Base-by-base conservation (phyloP, 169 alveolate species). In the Cyclospora cayetanensis region DNA sequence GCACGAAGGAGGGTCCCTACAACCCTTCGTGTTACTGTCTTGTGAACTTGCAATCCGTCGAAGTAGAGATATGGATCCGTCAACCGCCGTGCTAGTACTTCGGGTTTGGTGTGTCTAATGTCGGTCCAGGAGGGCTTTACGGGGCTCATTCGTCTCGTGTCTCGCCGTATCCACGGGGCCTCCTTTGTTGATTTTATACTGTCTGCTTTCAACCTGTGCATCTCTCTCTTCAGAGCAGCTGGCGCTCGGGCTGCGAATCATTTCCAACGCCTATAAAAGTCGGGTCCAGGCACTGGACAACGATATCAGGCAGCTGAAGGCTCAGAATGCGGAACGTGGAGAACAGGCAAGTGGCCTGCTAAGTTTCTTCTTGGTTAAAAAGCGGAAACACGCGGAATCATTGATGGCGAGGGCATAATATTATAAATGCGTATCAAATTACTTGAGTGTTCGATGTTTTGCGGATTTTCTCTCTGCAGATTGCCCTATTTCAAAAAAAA, bases 251-350 rank as follows among this genome's bases (percentile, higher is more conserved):
- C 94, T 96, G 86, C 93, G 97, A 65, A 94, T 96, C 88, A 93
- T 96, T 35, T 94, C 97, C 25, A 96, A 96, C 91, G 97, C 97
- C 43, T 96, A 96, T 94, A 95, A 95, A 82, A 95, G 96, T 41
- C 94, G 98, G 46, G 97, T 95, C 25, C 95, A 96, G 29, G 84
- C 96, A 27, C 94, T 93, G 68, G 97, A 95, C 74, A 95, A 95
- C 43, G 98, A 96, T 60, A 92, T 95, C 39, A 68, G 98, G 77
- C 90, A 97, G 20, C 94, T 95, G 63, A 95, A 95, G 70, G 94
- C 96, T 11, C 97, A 93, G 43, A 90, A 94, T 41, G 94, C 97
- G 25, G 98, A 96, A 66, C 96, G 95, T 91, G 90, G 95, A 2
- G 98, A 95, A 27, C 97, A 95, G 91, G 97, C 79, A 53, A 4